Base-by-base conservation (phyloP, 225 moss, liverwort and hornwort genomes). In the Sphagnum contortum region DNA sequence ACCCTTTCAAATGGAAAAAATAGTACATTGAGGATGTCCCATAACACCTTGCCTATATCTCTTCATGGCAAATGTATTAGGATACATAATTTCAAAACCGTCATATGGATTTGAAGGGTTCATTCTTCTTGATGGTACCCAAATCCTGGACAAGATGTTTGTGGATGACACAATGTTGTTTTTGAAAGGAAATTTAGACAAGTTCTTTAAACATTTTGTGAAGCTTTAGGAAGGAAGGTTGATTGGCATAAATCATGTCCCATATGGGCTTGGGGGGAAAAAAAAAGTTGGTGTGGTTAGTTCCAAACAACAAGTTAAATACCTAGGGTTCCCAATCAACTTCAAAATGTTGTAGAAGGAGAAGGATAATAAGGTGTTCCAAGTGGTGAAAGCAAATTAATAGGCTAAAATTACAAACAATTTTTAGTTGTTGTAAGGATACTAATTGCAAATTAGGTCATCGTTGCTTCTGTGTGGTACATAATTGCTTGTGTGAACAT, bases 351-450 rank as follows among this genome's bases (percentile, higher is more conserved):
- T 45, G 44, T 5, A 3, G 4, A 60, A 8, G 8, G 4, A 4
- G 8, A 3, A 60, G 14, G 46, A 3, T 5, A 60, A 10, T 57
- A 11, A 14, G 8, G 12, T 7, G 14, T 2, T 14, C 4, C 8
- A 12, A 5, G 12, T 14, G 4, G 4, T 14, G 14, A 58, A n/a
- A 1, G 29, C 0, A 29, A 29, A 29, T 1, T 29, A 29, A 29
- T 1, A 29, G 0, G 1, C 1, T 29, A 1, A 1, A 29, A 1
- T 29, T 29, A 0, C 1, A 10, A 60, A 3, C 4, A 2, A 2
- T 8, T 14, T 4, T 60, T 45, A 5, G 0, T 44, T 29, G 29
- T 29, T 29, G 29, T 0, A 29, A 1, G 29, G 29, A 29, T 29
- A 0, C 29, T 29, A 29, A 1, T 29, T 29, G 2, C 0, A 29